Base-by-base conservation (phyloP, 495 filamentous ascomycete genomes). In the Talaromyces ruber region DNA sequence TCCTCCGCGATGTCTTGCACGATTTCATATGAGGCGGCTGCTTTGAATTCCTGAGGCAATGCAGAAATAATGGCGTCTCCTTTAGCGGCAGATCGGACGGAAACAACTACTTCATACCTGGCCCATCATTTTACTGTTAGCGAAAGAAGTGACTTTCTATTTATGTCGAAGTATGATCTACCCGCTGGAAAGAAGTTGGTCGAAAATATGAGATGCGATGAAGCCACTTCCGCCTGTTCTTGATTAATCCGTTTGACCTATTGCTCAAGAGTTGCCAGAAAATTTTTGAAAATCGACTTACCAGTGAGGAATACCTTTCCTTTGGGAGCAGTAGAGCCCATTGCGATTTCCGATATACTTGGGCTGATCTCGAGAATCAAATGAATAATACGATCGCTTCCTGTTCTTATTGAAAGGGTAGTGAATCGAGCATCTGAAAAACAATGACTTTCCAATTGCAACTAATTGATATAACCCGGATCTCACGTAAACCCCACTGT, bases 201-300 rank as follows among this genome's bases (percentile, higher is more conserved):
- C 89, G 54, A 96, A 80, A 62, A 92, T 81, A 71, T 96, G 90
- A 61, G 89, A 89, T 60, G 86, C 87, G 62, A 90, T 89, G 71
- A 90, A 90, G 75, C 87, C 87, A 63, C 79, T 84, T 50, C 84
- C 87, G 66, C 85, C 85, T 78, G 7, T 57, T 54, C 6, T 16
- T 24, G 12, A 8, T 54, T 54, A 54, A 8, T 8, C 8, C n/a
- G 6, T 0, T 54, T 28, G 14, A 24, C 24, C 51, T 2, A 12
- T 6, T 0, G 11, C 6, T 9, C 1, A 7, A 29, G 5, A 4
- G 4, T 29, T 30, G 18, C 14, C 8, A 43, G 39, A 6, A 1
- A 43, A 6, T 16, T n/a, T 11, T 18, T 18, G 16, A 18, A 43
- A 16, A 5, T 18, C 11, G 1, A 24, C 51, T 21, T 24, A 57